These are phyloP conservation scores for Claviceps pazoutovae DNA, from an alignment of 2,329 filamentous ascomycete genomes.

Conservation along the genomic window DNA sequence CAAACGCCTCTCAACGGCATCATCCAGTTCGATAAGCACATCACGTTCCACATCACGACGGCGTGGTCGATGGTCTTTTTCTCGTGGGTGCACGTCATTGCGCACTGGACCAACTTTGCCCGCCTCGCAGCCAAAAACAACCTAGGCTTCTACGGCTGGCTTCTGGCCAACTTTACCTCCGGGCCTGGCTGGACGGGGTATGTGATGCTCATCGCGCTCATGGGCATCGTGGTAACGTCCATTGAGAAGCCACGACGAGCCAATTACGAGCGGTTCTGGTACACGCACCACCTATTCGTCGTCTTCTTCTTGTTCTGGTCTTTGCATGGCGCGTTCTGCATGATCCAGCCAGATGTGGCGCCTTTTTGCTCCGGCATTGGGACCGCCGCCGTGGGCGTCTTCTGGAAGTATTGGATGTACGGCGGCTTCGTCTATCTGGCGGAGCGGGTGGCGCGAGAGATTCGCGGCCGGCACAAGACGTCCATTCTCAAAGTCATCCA, in stretches of 20 bases:
- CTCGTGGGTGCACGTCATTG: constrained; percentile 73
- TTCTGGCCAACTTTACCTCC: constrained; percentile 63
- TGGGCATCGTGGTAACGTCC: constrained; percentile 66
- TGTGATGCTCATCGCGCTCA: constrained; percentile 65
- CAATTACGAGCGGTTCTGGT: constrained; percentile 86
- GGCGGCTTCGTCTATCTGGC: constrained; percentile 67
- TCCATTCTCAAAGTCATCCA: constrained; percentile 82
- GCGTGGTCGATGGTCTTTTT: constrained; percentile 85
- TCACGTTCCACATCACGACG: constrained; percentile 73
- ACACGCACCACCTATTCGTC: constrained; percentile 77
- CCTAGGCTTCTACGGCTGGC: constrained; percentile 63
- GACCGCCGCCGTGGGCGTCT: constrained; percentile 55
- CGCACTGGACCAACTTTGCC: constrained; percentile 79
- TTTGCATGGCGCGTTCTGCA: constrained; percentile 79
- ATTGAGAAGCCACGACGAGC: constrained; percentile 64
- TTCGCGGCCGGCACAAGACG: constrained; percentile 69
- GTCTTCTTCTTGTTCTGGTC: constrained; percentile 85
- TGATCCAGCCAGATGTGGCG: constrained; percentile 74
- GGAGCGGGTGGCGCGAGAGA: constrained; percentile 66
- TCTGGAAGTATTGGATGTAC: constrained; percentile 86
- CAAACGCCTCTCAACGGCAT: constrained; percentile 76
- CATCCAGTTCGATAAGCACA: constrained; percentile 81
- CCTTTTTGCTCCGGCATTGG: constrained; percentile 63
- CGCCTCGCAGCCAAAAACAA: constrained; percentile 62
- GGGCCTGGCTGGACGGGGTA: constrained; percentile 80